These are phyloP conservation scores for Begonia peltatifolia DNA, from an alignment of 306 rosid genomes.

Conservation along the genomic window DNA sequence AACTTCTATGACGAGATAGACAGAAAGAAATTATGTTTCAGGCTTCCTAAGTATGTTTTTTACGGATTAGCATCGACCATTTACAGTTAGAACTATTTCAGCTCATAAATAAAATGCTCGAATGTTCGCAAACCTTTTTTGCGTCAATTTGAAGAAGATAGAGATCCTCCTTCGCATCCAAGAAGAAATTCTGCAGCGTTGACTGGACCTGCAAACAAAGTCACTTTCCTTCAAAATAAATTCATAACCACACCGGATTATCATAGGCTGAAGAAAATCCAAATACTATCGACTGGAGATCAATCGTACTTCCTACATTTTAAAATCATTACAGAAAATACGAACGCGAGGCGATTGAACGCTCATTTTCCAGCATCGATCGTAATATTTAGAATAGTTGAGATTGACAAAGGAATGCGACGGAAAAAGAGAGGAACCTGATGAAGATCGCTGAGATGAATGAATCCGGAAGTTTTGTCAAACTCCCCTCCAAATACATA, in stretches of 20 bases:
- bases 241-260: too few species aligned
- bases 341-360: too few species aligned
- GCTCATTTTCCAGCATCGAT: too few species aligned
- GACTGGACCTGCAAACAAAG: constrained; percentile 41
- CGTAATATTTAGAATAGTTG: not conserved
- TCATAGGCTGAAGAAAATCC: not conserved
- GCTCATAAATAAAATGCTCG: not conserved
- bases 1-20: too few species aligned
- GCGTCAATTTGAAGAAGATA: constrained; percentile 78
- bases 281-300: too few species aligned
- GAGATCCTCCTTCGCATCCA: constrained; percentile 36
- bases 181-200: constrained; percentile 50
- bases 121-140: constrained; percentile 31
- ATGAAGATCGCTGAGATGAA: constrained; percentile 69
- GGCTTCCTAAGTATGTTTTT: too few species aligned
- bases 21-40: too few species aligned
- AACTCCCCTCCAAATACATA: constrained; percentile 42
- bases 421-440: constrained; percentile 34
- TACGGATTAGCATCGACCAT: too few species aligned
- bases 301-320: too few species aligned
- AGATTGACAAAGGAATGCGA: not conserved
- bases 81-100: too few species aligned
- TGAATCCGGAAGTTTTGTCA: constrained; percentile 55
- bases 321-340: too few species aligned
- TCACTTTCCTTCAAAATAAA: too few species aligned